phyloP scores from a whole-genome alignment of 805 yeast species.

The Lachancea sp. region DNA sequence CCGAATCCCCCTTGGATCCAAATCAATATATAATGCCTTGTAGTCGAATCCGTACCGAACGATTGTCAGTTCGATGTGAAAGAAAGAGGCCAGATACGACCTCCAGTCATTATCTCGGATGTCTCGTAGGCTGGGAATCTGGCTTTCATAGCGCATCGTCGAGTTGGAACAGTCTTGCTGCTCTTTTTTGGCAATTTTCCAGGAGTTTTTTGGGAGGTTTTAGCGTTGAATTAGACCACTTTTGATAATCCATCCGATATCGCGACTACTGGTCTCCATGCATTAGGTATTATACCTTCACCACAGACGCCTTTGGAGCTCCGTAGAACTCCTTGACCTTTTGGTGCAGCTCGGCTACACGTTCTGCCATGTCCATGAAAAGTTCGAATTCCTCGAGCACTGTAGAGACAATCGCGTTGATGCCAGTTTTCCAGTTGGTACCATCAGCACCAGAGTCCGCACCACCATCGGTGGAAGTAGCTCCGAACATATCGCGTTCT shows the following conservation, averaged over 20 bases:
- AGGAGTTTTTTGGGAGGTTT: too few relatives aligned
- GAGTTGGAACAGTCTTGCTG: too few relatives aligned
- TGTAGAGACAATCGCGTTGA: constrained; percentile 51
- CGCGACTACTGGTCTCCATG: too few relatives aligned
- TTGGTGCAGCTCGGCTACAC: constrained; percentile 65
- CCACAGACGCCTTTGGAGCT: not conserved
- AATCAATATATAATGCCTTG: constrained; percentile 1
- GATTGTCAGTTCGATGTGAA: not conserved
- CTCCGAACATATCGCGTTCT: constrained; percentile 39
- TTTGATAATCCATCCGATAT: too few relatives aligned
- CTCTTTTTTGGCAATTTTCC: too few relatives aligned
- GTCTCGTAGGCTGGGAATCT: too few relatives aligned
- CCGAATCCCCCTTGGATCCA: constrained; percentile 7
- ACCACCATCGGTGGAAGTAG: constrained; percentile 10
- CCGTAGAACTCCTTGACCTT: constrained; percentile 33
- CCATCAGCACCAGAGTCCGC: constrained; percentile 17
- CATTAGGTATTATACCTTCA: constrained; percentile 2
- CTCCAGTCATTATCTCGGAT: too few relatives aligned
- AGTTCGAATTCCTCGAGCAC: constrained; percentile 61
- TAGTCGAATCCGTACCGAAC: constrained; percentile 1
- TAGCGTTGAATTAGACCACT: too few relatives aligned
- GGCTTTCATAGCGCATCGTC: too few relatives aligned
- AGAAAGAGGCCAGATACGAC: too few relatives aligned
- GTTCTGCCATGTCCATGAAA: constrained; percentile 70
- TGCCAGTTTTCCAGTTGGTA: constrained; percentile 26